These are phyloP conservation scores for Coemansia sp. DNA, from an alignment of 192 early-diverging fungal genomes.

Conservation along the genomic window DNA sequence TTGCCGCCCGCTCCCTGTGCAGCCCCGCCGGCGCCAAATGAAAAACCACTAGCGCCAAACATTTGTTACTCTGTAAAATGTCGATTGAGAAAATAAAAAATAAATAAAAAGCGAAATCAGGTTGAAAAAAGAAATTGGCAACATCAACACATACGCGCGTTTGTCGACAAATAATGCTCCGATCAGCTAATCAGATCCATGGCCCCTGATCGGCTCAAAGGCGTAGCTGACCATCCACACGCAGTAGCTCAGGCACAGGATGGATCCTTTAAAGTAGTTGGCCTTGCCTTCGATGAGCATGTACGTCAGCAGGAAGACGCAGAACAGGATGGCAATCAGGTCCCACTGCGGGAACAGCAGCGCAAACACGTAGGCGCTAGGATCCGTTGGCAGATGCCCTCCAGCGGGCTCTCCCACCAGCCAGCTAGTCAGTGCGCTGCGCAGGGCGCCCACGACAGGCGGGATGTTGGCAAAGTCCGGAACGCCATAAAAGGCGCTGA, in stretches of 20 bases:
- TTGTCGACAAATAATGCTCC: constrained; percentile 8
- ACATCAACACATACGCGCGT: neutral
- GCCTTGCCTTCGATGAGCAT: constrained; percentile 94
- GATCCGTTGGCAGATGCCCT: constrained; percentile 48
- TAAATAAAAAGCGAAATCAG: neutral
- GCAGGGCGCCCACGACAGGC: constrained; percentile 17
- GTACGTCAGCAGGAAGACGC: constrained; percentile 81
- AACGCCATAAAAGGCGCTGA: constrained; percentile 69
- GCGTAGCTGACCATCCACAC: constrained; percentile 81
- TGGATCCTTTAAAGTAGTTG: constrained; percentile 97
- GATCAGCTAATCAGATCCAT: constrained; percentile 22
- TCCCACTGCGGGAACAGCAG: constrained; percentile 78
- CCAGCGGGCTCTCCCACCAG: constrained; percentile 18
- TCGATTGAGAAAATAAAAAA: neutral
- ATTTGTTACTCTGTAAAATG: neutral
- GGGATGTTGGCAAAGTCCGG: constrained; percentile 37
- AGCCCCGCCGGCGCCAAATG: constrained; percentile 4
- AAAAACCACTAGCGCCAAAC: constrained; percentile 12
- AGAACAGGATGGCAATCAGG: constrained; percentile 62
- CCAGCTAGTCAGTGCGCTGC: constrained; percentile 14
- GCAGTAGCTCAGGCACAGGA: constrained; percentile 84
- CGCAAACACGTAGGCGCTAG: constrained; percentile 60
- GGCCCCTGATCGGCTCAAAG: constrained; percentile 63
- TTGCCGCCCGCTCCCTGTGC: constrained; percentile 7
- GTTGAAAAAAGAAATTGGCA: neutral